Evolutionary conservation across 163 green algal genomes (phyloP), one percentile per base, ranked within the genome.

Genomic region (Scenedesmus sp.): DNA sequence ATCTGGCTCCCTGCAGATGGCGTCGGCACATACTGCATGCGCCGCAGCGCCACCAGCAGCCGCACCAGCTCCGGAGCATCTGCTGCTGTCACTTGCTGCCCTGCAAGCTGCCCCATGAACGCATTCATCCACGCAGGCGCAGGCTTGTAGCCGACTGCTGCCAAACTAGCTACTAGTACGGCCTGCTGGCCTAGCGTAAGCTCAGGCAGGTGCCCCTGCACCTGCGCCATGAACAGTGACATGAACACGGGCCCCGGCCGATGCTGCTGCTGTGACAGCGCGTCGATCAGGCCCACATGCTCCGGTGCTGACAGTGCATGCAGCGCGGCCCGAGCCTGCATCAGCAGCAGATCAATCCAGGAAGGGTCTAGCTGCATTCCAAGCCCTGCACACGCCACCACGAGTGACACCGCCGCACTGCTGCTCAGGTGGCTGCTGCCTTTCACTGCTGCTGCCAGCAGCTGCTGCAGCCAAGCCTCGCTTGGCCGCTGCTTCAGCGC

Each of bases 231-330:
- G 66, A 82, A 92, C 89, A 70, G 16, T 4, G 83, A 57, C 89
- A 92, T 92, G 83, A 92, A 92, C 18, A 62, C 89, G 3, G 89
- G 82, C 60, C 83, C 82, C 6, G 89, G 89, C 26, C 89, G 82
- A 64, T 92, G 59, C 20, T 90, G 89, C 89, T 90, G 89, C 82
- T 84, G 62, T 8, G 89, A 90, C 26, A 92, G 59, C 20, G 89
- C 89, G 15, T 92, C 82, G 2, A 92, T 90, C 1, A 92, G 67
- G 26, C 64, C 54, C 16, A 92, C 89, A 55, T 92, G 89, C 89
- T 92, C 89, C 0, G 60, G 83, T 3, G 89, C 52, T 16, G 82
- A 66, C 55, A 92, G 82, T 3, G 57, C 26, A 6, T 55, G 12
- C 46, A 92, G 66, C 66, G 83, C 55, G 9, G 16, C 67, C 1